Base-by-base conservation (phyloP, 768 basidiomycete species). In the Lactifluus hygrophoroides region DNA sequence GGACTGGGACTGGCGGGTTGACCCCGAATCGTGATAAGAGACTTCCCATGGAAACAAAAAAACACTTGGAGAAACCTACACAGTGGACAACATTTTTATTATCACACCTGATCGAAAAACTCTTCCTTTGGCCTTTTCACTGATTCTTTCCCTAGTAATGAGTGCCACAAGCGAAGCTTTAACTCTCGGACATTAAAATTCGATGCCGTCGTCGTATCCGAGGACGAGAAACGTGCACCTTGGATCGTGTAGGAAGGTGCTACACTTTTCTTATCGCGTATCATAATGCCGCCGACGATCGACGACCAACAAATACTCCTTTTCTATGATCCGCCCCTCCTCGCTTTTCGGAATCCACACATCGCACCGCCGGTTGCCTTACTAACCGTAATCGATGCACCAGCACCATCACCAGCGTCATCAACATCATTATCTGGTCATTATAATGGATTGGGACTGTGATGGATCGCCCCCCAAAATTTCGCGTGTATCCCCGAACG, bases 211-310 rank as follows among this genome's bases (percentile, higher is more conserved):
- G 65, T 64, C 37, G 63, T 66, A 32, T 64, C 67, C 35, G 83
- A 85, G 68, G 72, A 73, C 51, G 80, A 85, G 68, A 80, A 80
- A 55, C 65, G 74, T 7, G 80, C 80, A 16, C 80, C 81, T 60
- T 85, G 83, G 83, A 79, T 84, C 55, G 72, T 85, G 37, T 71
- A 83, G 53, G 84, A 71, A 83, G 53, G 84, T 4, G 80, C 80
- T 21, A 83, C 82, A 61, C 14, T 23, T 46, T 40, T 16, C 43
- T 48, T 32, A 58, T 58, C 30, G 40, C 23, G 19, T 30, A 49
- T 17, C n/a, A 49, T 59, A 54, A 49, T 32, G 23, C 57, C 46
- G 52, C 58, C 47, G 52, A 48, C 52, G 10, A 59, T 47, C 25
- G 46, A 55, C 45, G 21, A 51, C 35, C 50, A 37, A 25, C 30